Percentiles rank a stretch among this genome's conserved stretches.
These are phyloP conservation scores for Talaromyces sp. DNA, from an alignment of 2,329 filamentous ascomycete genomes.

Conservation along the genomic window DNA sequence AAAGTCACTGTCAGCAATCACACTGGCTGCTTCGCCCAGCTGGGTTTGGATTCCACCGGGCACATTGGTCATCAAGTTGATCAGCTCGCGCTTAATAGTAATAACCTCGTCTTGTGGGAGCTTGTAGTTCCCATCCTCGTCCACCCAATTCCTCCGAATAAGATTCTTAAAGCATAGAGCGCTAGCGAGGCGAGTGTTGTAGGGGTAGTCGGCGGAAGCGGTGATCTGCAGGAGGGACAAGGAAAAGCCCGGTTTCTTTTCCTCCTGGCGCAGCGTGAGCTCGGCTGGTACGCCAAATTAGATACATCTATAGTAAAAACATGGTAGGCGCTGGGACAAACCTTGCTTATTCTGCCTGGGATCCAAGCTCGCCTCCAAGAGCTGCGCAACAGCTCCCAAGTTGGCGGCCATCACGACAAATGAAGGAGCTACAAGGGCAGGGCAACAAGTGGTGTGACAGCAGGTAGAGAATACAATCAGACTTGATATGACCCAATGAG, in stretches of 20 bases:
- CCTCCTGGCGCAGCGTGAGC: constrained; percentile 68
- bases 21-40: constrained; percentile 90
- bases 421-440: background rate
- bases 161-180: constrained; percentile 99
- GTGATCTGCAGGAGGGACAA: constrained; percentile 85
- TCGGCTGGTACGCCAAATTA: constrained; percentile 57
- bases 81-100: constrained; percentile 90
- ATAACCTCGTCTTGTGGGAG: constrained; percentile 74
- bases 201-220: constrained; percentile 63
- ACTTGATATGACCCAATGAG: background rate
- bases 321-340: constrained; percentile 37
- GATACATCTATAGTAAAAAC: background rate
- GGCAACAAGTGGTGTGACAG: background rate
- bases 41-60: constrained; percentile 84
- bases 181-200: constrained; percentile 76
- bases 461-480: background rate
- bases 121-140: constrained; percentile 92
- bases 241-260: constrained; percentile 81
- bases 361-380: constrained; percentile 87
- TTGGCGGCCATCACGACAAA: constrained; percentile 53
- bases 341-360: constrained; percentile 84
- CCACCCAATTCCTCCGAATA: constrained; percentile 88
- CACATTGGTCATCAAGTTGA: constrained; percentile 92
- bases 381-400: constrained; percentile 63
- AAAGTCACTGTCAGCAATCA: constrained; percentile 97